Base-by-base conservation (phyloP, 2,329 filamentous ascomycete genomes). In the Diplodia scrobiculata region DNA sequence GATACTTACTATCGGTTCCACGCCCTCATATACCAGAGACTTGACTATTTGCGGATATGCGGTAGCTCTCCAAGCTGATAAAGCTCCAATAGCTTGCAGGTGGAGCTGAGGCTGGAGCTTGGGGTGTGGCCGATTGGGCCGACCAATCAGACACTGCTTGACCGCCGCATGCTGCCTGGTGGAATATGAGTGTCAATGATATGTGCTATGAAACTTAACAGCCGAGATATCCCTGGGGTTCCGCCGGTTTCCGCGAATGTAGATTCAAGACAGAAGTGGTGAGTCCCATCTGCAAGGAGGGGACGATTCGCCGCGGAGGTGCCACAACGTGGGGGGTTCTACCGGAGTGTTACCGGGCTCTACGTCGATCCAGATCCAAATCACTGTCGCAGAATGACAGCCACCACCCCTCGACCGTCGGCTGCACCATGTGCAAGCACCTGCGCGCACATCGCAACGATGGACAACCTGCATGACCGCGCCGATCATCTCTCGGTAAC, bases 401-500 rank as follows among this genome's bases (percentile, higher is more conserved):
- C 29, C 27, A 48, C 45, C 27, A 62, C 21, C 21, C n/a, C 58
- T 19, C 11, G 41, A 58, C 21, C 9, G 6, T 34, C 21, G 13
- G 21, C 41, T 60, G 58, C 41, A 21, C 60, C 13, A 52, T 50
- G 21, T 25, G 21, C 2, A 25, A 25, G 21, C 21, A 25, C 25
- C 25, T 25, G 25, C 25, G 25, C 25, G 25, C 25, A 25, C 25
- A 25, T 25, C 5, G 48, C 29, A 63, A 32, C 34, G 1, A 63
- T 63, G 60, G 32, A 41, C 53, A 48, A 63, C 14, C 25, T 14
- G 34, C 60, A 21, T 53, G 34, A 14, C 5, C 17, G 19, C 50
- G 34, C 48, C n/a, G 32, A 34, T 45, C 50, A 60, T 34, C 67
- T 73, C 14, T 75, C 73, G 11, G 68, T 75, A 41, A 73, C 72